A percentile compares a stretch with the other conserved stretches of the same genome.
Conservation (phyloP, 2,329 filamentous ascomycete species). For the Gaeumannomyces tritici region DNA sequence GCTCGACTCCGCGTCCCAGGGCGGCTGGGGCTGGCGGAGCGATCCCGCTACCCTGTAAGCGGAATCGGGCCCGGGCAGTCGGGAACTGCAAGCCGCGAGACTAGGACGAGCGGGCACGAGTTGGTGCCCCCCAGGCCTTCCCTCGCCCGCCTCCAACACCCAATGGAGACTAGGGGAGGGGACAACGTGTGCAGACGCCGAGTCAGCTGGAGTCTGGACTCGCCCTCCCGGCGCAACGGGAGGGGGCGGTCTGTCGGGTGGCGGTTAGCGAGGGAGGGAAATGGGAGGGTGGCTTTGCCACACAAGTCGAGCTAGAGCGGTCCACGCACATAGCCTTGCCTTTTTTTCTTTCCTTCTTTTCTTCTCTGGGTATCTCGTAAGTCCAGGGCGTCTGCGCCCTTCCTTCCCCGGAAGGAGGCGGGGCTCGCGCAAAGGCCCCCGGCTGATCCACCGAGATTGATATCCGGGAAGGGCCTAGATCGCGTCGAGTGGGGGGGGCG, state of each 20-base stretch:
- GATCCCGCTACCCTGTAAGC: slow-evolving; percentile 30
- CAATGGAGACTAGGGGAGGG: neutral
- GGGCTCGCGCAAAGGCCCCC: neutral
- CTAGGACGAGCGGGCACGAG: too few species aligned
- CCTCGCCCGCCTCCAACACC: too few species aligned
- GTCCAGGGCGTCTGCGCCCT: neutral
- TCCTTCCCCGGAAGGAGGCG: too few species aligned
- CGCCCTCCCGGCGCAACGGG: neutral
- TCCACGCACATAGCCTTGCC: neutral
- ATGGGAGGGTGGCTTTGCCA: neutral
- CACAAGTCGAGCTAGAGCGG: neutral
- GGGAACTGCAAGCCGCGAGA: neutral
- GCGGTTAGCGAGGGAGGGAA: neutral
- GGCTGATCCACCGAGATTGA: neutral
- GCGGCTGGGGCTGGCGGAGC: slow-evolving; percentile 35
- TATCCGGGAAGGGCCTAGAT: neutral
- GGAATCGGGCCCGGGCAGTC: neutral
- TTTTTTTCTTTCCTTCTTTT: neutral
- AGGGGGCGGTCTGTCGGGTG: neutral
- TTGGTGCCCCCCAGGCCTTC: too few species aligned
- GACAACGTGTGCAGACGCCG: neutral
- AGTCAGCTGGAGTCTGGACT: neutral
- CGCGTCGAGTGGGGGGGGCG: too few species aligned
- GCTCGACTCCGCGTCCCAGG: slow-evolving; percentile 20
- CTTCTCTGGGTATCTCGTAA: neutral